Base-by-base conservation (phyloP, 495 filamentous ascomycete genomes). In the Penicillium bialowiezense region DNA sequence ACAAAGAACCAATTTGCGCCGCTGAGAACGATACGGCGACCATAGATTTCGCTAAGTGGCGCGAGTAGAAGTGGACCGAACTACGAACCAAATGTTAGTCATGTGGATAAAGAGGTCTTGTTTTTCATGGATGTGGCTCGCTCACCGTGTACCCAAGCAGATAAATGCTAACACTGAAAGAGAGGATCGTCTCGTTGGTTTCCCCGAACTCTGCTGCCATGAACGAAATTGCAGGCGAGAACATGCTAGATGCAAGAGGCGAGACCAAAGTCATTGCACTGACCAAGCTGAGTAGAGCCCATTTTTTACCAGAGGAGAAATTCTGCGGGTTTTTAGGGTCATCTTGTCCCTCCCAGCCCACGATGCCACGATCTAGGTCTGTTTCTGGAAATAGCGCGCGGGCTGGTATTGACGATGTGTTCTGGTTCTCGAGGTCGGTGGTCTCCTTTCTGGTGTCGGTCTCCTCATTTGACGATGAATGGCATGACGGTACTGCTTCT, bases 271-370 rank as follows among this genome's bases (percentile, higher is more conserved):
- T 81, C 39, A 74, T 58, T n/a, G 57, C 55, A 29, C 67, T 71
- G 34, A 73, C 57, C 3, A 75, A 55, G 1, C 26, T 53, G 0
- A 71, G 54, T 7, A 69, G 41, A 1, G 24, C 41, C 62, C 64
- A 69, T 65, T 81, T 81, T 41, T 66, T 69, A 8, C 52, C 45
- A 0, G 48, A 10, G 3, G 73, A 26, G 52, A 86, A 89, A 60
- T 90, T 90, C 59, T 84, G 73, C 0, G 87, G 87, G 65, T 88
- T 86, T 13, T 75, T 59, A 0, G 83, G 84, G 54, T 90, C 86
- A 53, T 86, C 75, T 51, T 83, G 79, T 13, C 74, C 68, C 13
- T 77, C 74, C 75, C 75, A 78, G 18, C 60, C 59, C 5, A 71
- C 60, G 19, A 69, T 54, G 5, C 55, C 62, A 3, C 41, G 36